Evolutionary conservation across 768 basidiomycete species (phyloP).

Genomic region (Termitomyces titanicus): DNA sequence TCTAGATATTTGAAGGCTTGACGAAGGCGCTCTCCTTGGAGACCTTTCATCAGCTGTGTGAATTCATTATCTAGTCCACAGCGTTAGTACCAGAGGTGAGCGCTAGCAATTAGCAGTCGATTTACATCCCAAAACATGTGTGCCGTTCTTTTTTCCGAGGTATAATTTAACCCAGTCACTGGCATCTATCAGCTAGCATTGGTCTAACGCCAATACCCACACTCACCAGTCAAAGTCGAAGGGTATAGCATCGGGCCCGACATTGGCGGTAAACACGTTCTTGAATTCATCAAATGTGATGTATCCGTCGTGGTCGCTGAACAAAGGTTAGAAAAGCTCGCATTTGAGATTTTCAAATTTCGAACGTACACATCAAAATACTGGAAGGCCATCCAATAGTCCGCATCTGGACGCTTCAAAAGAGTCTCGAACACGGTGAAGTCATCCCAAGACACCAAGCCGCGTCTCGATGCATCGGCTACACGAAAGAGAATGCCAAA

Average conservation of each 20-base stretch:
- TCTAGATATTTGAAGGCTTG: slow-evolving; percentile 95
- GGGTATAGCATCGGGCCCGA: slow-evolving; percentile 78
- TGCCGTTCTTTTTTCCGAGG: slow-evolving; percentile 87
- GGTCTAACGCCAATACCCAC: neutral
- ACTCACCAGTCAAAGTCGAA: slow-evolving; percentile 91
- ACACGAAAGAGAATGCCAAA: slow-evolving; percentile 89
- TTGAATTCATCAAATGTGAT: slow-evolving; percentile 97
- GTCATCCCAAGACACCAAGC: slow-evolving; percentile 89
- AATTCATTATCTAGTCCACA: slow-evolving; percentile 79
- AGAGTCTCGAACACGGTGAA: slow-evolving; percentile 94
- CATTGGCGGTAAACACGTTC: slow-evolving; percentile 79
- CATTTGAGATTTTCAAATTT: neutral
- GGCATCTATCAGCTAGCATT: neutral
- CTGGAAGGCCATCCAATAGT: slow-evolving; percentile 95
- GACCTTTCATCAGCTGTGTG: slow-evolving; percentile 97
- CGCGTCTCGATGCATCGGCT: slow-evolving; percentile 74
- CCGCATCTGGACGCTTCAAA: slow-evolving; percentile 91
- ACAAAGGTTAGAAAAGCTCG: slow-evolving; percentile 8
- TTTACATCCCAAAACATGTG: slow-evolving; percentile 90
- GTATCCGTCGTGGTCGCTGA: slow-evolving; percentile 84
- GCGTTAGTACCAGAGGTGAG: neutral
- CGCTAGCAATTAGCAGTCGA: slow-evolving; percentile 14
- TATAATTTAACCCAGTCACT: slow-evolving; percentile 97
- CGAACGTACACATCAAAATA: slow-evolving; percentile 86
- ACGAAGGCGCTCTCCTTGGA: slow-evolving; percentile 95